These are phyloP conservation scores for Spatholobus suberectus DNA, from an alignment of 306 rosid species.

Conservation along the genomic window DNA sequence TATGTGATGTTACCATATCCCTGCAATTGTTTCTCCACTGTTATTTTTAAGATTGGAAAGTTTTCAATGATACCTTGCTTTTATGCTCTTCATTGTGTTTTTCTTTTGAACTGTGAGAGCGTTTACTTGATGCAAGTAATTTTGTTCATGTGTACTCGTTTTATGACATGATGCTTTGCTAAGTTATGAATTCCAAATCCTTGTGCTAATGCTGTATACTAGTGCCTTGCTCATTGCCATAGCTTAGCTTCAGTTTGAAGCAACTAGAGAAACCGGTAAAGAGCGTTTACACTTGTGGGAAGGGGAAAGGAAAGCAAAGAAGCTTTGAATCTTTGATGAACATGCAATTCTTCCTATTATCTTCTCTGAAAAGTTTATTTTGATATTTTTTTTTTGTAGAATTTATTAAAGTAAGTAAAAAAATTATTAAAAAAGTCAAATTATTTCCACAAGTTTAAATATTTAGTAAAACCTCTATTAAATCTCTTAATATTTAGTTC, in stretches of 20 bases:
- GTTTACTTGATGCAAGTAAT: slow-evolving; percentile 10
- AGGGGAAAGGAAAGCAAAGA: not conserved
- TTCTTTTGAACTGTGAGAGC: slow-evolving; percentile 8
- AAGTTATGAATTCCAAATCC: slow-evolving; percentile 21
- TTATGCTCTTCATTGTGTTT: slow-evolving; percentile 15
- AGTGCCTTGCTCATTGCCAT: not conserved
- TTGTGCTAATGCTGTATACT: not conserved
- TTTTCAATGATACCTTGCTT: not conserved
- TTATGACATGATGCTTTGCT: slow-evolving; percentile 3
- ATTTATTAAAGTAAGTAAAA: not conserved
- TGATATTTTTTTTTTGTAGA: not conserved
- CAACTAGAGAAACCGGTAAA: too few species aligned
- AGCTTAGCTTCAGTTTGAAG: not conserved
- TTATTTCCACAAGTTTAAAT: not conserved
- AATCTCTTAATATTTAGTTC: too few species aligned
- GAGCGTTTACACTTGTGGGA: not conserved
- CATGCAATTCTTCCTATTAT: not conserved
- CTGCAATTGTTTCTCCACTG: slow-evolving; percentile 24
- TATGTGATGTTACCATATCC: slow-evolving; percentile 8
- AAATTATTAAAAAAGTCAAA: not conserved
- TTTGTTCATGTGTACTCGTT: not conserved
- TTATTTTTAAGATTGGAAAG: slow-evolving; percentile 24
- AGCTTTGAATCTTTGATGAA: not conserved
- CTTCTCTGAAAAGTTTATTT: not conserved
- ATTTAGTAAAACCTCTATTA: not conserved